These are phyloP conservation scores for Hyaloperonospora brassicae DNA, from an alignment of 352 stramenopile genomes.

Conservation along the genomic window DNA sequence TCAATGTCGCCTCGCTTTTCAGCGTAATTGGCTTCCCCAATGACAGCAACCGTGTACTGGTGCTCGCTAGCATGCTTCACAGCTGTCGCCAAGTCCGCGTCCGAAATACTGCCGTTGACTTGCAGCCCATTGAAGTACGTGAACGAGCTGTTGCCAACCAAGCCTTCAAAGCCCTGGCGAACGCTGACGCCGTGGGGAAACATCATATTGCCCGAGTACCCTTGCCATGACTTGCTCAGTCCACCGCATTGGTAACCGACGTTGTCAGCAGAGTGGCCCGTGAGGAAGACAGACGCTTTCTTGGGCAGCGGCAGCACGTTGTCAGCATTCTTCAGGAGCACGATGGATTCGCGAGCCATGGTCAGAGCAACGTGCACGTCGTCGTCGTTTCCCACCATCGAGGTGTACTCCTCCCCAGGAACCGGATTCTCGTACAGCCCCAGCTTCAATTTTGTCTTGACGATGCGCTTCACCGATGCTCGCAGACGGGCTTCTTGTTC, in stretches of 20 bases:
- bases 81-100: conserved; percentile 30
- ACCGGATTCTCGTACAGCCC: conserved; percentile 59
- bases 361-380: conserved; percentile 43
- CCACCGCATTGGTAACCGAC: conserved; percentile 59
- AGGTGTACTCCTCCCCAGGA: conserved; percentile 32
- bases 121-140: conserved; percentile 46
- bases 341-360: conserved; percentile 62
- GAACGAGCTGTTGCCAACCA: conserved; percentile 22
- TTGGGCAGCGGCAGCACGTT: conserved; percentile 35
- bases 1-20: conserved; percentile 81
- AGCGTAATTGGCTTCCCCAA: conserved; percentile 66
- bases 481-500: conserved; percentile 37
- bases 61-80: conserved; percentile 35
- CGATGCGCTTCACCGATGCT: conserved; percentile 42
- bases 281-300: conserved; percentile 44
- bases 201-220: conserved; percentile 42
- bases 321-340: conserved; percentile 70
- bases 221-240: conserved; percentile 80
- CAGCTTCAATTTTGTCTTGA: conserved; percentile 66
- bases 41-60: conserved; percentile 55
- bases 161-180: conserved; percentile 20
- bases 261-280: conserved; percentile 45
- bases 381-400: conserved; percentile 31
- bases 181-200: conserved; percentile 42
- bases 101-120: conserved; percentile 35